phyloP scores from a whole-genome alignment of 2,329 filamentous ascomycete species.

The Chalaropsis ovoidea region DNA sequence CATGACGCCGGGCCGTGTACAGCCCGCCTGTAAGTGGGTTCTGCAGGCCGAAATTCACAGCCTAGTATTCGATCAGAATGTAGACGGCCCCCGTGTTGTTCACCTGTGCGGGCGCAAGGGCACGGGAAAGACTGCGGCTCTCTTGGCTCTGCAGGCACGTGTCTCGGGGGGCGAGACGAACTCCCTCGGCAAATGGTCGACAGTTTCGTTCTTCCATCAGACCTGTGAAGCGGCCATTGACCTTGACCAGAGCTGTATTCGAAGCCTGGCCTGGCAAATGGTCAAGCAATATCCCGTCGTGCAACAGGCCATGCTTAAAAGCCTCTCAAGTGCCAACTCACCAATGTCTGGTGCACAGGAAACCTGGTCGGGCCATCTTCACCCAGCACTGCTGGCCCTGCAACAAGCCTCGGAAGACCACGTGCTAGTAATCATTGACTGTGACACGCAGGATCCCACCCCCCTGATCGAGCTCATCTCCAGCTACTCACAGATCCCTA shows the following conservation, averaged over 20 bases:
- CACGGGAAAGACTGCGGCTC: constrained; percentile 9
- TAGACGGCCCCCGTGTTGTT: not conserved
- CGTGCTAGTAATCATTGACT: not conserved
- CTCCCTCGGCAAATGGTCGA: not conserved
- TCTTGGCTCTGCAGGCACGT: not conserved
- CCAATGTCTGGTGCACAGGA: not conserved
- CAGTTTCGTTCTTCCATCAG: not conserved
- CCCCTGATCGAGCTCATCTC: not conserved
- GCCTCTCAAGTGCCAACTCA: not conserved
- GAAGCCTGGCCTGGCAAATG: not conserved
- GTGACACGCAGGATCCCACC: not conserved
- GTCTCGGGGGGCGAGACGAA: not conserved
- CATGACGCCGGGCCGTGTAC: not conserved
- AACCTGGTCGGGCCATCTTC: not conserved
- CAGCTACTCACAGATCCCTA: not conserved
- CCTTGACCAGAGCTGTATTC: not conserved
- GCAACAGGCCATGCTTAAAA: not conserved
- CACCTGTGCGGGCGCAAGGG: not conserved
- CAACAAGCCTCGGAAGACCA: not conserved
- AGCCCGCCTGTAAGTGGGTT: not conserved
- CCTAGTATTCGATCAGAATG: not conserved
- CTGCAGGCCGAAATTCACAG: not conserved
- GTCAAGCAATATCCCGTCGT: not conserved
- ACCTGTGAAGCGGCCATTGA: not conserved
- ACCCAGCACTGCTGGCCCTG: not conserved